Evolutionary conservation across 2,329 filamentous ascomycete genomes (phyloP).

Genomic region (Stromatinia cepivora): DNA sequence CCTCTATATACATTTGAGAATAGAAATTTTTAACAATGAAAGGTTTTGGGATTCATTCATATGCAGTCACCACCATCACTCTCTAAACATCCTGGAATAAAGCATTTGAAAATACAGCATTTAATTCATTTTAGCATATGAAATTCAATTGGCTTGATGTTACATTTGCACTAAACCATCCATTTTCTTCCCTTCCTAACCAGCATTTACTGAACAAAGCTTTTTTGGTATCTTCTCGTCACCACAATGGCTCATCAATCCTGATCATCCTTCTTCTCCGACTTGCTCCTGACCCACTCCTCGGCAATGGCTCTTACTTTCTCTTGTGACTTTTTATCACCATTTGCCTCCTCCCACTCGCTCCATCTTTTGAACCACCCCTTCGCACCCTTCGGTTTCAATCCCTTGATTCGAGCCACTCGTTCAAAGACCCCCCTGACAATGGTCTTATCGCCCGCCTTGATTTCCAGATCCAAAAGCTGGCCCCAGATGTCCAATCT

Average conservation of each 20-base stretch:
- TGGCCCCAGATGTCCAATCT: conserved; percentile 92
- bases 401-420: conserved; percentile 64
- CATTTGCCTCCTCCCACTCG: conserved; percentile 77
- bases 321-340: conserved; percentile 68
- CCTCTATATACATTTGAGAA: background rate
- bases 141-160: conserved; percentile 8
- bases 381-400: conserved; percentile 81
- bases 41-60: background rate
- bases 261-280: conserved; percentile 39
- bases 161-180: conserved; percentile 10
- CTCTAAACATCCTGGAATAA: background rate
- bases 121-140: background rate
- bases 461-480: conserved; percentile 80
- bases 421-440: conserved; percentile 81
- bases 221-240: conserved; percentile 18
- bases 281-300: conserved; percentile 62
- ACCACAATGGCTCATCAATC: conserved; percentile 10
- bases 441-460: conserved; percentile 56
- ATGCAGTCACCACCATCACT: background rate
- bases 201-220: conserved; percentile 5
- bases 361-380: conserved; percentile 92
- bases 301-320: conserved; percentile 68
- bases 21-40: background rate
- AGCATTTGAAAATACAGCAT: background rate
- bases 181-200: background rate